Percentiles rank a stretch among this genome's conserved stretches.
Conservation (phyloP, 2,329 filamentous ascomycete genomes). For the Xylariaceae sp. region DNA sequence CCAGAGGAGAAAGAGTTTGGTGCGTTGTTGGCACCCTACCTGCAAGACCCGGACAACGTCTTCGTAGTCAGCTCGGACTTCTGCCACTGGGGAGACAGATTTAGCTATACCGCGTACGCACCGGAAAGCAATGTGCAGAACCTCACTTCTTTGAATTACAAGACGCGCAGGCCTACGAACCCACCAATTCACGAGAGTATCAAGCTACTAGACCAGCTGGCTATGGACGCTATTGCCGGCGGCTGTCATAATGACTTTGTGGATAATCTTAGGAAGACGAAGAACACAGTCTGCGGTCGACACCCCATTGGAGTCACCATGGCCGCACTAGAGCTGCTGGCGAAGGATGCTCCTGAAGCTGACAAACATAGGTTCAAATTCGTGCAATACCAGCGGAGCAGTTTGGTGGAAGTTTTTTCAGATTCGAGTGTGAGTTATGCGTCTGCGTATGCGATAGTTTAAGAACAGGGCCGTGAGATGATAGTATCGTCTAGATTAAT, state of each 20-base stretch:
- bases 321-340: slow-evolving; percentile 78
- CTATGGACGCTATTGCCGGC: slow-evolving; percentile 83
- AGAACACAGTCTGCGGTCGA: slow-evolving; percentile 91
- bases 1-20: slow-evolving; percentile 73
- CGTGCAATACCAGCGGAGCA: slow-evolving; percentile 86
- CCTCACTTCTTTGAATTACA: slow-evolving; percentile 46
- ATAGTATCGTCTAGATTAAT: background rate
- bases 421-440: slow-evolving; percentile 96
- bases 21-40: slow-evolving; percentile 74
- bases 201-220: slow-evolving; percentile 75
- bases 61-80: slow-evolving; percentile 96
- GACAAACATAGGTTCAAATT: slow-evolving; percentile 71
- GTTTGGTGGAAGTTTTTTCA: slow-evolving; percentile 66
- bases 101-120: slow-evolving; percentile 81
- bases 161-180: slow-evolving; percentile 44
- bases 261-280: slow-evolving; percentile 70
- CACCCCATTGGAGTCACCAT: slow-evolving; percentile 94
- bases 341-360: slow-evolving; percentile 44
- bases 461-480: slow-evolving; percentile 19
- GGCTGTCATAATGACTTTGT: slow-evolving; percentile 76
- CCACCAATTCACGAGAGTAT: slow-evolving; percentile 84
- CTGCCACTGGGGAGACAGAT: slow-evolving; percentile 90
- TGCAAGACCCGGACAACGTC: slow-evolving; percentile 75
- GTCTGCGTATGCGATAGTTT: slow-evolving; percentile 84
- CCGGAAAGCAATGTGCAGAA: slow-evolving; percentile 48